A percentile compares a stretch with the other conserved stretches of the same genome.
These are phyloP conservation scores for Globisporangium abappressorium DNA, from an alignment of 352 stramenopile genomes.

Conservation along the genomic window DNA sequence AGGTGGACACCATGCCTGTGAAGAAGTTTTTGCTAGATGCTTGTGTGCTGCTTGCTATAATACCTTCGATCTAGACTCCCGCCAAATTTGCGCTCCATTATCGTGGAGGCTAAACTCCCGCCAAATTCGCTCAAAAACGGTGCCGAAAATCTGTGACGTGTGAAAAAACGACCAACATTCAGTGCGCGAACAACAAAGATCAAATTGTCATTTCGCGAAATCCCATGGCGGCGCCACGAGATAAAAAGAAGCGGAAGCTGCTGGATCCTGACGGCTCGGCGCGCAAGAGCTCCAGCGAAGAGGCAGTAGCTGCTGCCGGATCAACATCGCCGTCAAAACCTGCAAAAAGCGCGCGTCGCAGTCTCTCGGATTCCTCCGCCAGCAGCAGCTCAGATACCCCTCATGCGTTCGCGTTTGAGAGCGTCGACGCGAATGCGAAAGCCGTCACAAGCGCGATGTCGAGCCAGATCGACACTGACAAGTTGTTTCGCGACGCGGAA, in stretches of 20 bases:
- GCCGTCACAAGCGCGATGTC: neutral
- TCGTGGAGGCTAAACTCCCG: neutral
- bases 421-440: conserved; percentile 25
- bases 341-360: neutral
- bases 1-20: too few relatives aligned
- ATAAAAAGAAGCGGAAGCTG: neutral
- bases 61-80: neutral
- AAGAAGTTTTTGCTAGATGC: too few relatives aligned
- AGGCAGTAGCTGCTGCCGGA: neutral
- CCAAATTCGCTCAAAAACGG: neutral
- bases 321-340: neutral
- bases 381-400: neutral
- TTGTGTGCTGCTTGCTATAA: too few relatives aligned
- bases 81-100: neutral
- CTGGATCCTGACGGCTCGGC: neutral
- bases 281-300: neutral
- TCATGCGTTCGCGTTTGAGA: conserved; percentile 7
- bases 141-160: neutral
- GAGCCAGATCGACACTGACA: neutral
- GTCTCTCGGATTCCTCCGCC: neutral
- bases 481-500: neutral
- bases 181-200: neutral
- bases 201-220: neutral
- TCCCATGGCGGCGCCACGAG: neutral
- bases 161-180: neutral